Base-by-base conservation (phyloP, 1,284 basidiomycete genomes). In the Sanghuangporus sanghuang region DNA sequence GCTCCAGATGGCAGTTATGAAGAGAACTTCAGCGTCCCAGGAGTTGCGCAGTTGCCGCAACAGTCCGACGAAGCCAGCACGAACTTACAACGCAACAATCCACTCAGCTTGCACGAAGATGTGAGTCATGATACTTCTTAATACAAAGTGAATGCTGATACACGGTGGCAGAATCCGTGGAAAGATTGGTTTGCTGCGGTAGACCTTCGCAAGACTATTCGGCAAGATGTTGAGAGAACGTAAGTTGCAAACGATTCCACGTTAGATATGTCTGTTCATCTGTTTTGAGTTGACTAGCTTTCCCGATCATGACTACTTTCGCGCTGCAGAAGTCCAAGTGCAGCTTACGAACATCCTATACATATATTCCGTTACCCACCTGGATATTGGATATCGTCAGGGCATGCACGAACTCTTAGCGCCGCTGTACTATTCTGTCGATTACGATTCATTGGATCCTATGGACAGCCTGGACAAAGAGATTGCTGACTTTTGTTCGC, bases 401-500 rank as follows among this genome's bases (percentile, higher is more conserved):
- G 95, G 95, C 56, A 97, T 98, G 95, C 95, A 98, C 72, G 95
- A 98, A 73, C 78, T 97, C 4, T 82, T 96, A 6, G 95, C 94
- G 0, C 90, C 92, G 0, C 74, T 96, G 38, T 90, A 92, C 68
- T 85, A 90, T 71, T 87, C 88, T 1, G 80, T 93, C 60, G 90
- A 96, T 72, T 89, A 84, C 68, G 95, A 98, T 75, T 89, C 93
- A 1, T 73, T 92, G 16, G 67, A 75, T 3, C 68, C 69, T 57
- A 69, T 67, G 23, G 62, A 57, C 16, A 35, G 38, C 14, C 18
- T 66, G 14, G 69, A 80, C 56, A 62, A 71, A 32, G 70, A 77
- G 12, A 73, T 89, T 53, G 71, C 73, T 48, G 87, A 90, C 67
- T 72, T 90, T 18, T 91, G 90, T 69, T 81, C 87, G 64, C 73